A percentile compares a stretch with the other conserved stretches of the same genome.
Evolutionary conservation across 352 stramenopile species (phyloP).

Genomic region (Phytophthora palmivora): DNA sequence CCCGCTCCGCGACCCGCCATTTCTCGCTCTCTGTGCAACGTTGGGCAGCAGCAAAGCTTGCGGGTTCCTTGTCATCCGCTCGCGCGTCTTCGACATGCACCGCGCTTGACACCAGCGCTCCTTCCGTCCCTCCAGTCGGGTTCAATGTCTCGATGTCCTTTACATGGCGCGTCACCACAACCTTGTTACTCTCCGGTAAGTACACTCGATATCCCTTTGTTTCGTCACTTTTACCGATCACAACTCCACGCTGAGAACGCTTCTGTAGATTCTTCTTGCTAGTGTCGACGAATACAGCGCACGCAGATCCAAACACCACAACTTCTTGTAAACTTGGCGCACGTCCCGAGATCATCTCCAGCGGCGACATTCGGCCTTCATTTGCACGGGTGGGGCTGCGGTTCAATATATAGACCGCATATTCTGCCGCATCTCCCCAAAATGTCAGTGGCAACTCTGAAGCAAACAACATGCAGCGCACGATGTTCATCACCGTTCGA

Average conservation of each 20-base stretch:
- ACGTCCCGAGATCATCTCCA: conserved; percentile 16
- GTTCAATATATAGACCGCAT: conserved; percentile 40
- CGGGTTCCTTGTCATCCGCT: not conserved
- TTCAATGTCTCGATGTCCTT: conserved; percentile 11
- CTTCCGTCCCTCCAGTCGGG: not conserved
- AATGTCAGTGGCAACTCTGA: conserved; percentile 25
- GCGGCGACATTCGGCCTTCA: not conserved
- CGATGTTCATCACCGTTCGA: conserved; percentile 42
- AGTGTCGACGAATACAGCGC: conserved; percentile 7
- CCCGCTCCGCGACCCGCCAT: not conserved
- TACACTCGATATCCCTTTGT: conserved; percentile 23
- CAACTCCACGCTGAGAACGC: not conserved
- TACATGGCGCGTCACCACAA: conserved; percentile 4
- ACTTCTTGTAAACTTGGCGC: conserved; percentile 8
- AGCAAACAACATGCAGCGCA: conserved; percentile 38
- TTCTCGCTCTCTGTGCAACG: not conserved
- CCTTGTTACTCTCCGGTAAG: not conserved
- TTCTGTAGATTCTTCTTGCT: conserved; percentile 1
- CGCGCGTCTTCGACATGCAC: not conserved
- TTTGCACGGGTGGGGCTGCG: conserved; percentile 33
- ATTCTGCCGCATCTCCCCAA: conserved; percentile 36
- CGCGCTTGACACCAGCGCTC: not conserved
- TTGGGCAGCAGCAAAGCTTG: not conserved
- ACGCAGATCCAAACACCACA: conserved; percentile 16
- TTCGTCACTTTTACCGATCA: conserved; percentile 2